A percentile compares a stretch with the other conserved stretches of the same genome.
Conservation (phyloP, 345 rosid species). For the Conringia planisiliqua region DNA sequence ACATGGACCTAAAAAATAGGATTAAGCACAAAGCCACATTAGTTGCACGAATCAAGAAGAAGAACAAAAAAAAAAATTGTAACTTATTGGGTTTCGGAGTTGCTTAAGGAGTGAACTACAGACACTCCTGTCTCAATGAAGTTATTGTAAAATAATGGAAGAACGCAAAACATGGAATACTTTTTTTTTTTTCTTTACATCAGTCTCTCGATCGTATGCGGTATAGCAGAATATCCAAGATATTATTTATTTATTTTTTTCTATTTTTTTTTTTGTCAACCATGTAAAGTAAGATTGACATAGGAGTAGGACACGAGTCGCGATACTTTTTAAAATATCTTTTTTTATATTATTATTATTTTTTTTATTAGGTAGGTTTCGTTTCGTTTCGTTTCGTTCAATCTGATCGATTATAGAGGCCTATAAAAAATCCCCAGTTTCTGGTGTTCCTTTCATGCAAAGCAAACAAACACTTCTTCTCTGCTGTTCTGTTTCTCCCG, state of each 20-base stretch:
- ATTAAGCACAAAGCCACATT: not conserved
- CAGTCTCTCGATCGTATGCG: too few species aligned
- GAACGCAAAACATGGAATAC: slow-evolving; percentile 32
- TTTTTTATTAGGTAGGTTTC: slow-evolving; percentile 6
- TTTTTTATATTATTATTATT: not conserved
- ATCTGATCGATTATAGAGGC: not conserved
- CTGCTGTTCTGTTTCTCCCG: not conserved
- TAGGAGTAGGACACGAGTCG: slow-evolving; percentile 26
- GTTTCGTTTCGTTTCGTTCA: not conserved
- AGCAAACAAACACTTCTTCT: slow-evolving; percentile 9
- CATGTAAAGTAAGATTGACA: not conserved
- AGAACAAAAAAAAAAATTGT: not conserved
- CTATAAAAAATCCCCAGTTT: not conserved
- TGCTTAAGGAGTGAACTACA: slow-evolving; percentile 25
- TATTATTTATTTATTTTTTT: not conserved
- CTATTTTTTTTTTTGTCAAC: slow-evolving; percentile 10
- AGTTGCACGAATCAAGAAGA: slow-evolving; percentile 19
- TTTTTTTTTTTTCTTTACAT: not conserved
- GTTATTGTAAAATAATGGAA: not conserved
- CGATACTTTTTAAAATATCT: not conserved
- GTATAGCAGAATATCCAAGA: slow-evolving; percentile 3
- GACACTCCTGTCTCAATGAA: slow-evolving; percentile 14
- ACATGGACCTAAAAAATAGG: not conserved
- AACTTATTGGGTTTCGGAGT: slow-evolving; percentile 23
- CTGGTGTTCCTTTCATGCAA: slow-evolving; percentile 21